Evolutionary conservation across 192 early-diverging fungal species (phyloP), one percentile per base, ranked within the genome.

Genomic region (Radiomyces spectabilis): DNA sequence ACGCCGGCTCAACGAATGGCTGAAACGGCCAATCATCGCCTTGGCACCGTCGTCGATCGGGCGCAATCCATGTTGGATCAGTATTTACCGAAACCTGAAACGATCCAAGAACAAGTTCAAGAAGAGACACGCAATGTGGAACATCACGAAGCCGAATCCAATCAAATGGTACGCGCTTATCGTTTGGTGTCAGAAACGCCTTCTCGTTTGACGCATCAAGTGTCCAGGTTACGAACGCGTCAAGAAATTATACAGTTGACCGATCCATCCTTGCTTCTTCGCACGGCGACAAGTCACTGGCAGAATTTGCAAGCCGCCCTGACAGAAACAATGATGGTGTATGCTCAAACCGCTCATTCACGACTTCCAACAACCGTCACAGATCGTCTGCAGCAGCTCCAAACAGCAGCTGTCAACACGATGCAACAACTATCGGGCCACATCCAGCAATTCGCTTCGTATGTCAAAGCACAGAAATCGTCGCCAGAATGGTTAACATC

Each of bases 1-100:
- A 3, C 33, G 18, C 63, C 50, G 32, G 81, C 78, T 24, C 73
- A 76, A 29, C 73, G 76, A 27, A 74, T 76, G 39, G 80, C 83
- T 18, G 29, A 60, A 35, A 16, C 47, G n/a, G 57, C 57, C 41
- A 70, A 70, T 42, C 35, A 59, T 33, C 61, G 54, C 22, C 30
- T 64, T 4, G 33, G 37, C 12, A 35, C 21, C 34, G 62, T 86
- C 38, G 79, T 85, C 18, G 71, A 84, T 61, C 75, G 77, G 41
- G 78, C 83, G 4, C 71, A 75, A 39, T 55, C 66, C 37, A 32
- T 59, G 25, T 25, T 75, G 30, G 41, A 82, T 57, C 56, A 59
- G 50, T 59, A 66, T 59, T 48, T 67, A 29, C n/a, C n/a, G n/a
- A n/a, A n/a, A n/a, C n/a, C n/a, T n/a, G n/a, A n/a, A n/a, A n/a